Base-by-base conservation (phyloP, 805 yeast genomes). In the Zygotorulaspora danielsina region DNA sequence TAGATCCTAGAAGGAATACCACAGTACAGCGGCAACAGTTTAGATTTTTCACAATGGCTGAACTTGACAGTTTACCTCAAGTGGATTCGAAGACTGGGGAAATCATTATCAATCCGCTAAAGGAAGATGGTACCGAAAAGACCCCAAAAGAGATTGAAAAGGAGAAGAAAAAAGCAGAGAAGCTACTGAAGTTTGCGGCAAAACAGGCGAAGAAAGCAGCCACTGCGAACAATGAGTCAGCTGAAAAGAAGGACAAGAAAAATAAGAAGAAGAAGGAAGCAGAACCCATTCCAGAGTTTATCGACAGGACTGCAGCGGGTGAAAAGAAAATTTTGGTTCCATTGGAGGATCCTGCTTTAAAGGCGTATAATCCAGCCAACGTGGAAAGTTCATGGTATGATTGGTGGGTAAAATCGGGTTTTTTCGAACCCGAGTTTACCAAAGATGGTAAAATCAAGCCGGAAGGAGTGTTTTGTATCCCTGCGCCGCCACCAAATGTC, bases 401-500 rank as follows among this genome's bases (percentile, higher is more conserved):
- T 13, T 93, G 98, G 97, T 93, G 98, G 98, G 82, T 77, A 45
- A 72, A 83, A 55, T 75, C 85, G 64, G 94, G 93, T 13, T 79
- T 78, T 56, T 93, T 93, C 57, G 81, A 83, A 66, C 98, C 98
- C 13, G 84, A 85, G 61, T 79, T 84, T 51, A 72, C 81, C 32
- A 73, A 68, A 42, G 80, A 81, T 57, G 97, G 97, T 32, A 66
- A 79, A 32, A 57, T 77, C 51, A 81, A 81, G 60, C 84, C 93
- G 30, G 89, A 79, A 57, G 97, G 97, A 53, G 60, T 73, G 13
- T 93, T 90, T 67, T 75, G 83, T 47, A 86, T 93, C 55, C 97
- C 97, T 27, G 93, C 96, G n/a, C 98, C 98, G 27, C 98, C 98
- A 47, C 98, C 98, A 61, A 93, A 93, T 64, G 95, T 93, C 49